These are phyloP conservation scores for Eucalyptus sp. DNA, from an alignment of 345 rosid species.

Conservation along the genomic window DNA sequence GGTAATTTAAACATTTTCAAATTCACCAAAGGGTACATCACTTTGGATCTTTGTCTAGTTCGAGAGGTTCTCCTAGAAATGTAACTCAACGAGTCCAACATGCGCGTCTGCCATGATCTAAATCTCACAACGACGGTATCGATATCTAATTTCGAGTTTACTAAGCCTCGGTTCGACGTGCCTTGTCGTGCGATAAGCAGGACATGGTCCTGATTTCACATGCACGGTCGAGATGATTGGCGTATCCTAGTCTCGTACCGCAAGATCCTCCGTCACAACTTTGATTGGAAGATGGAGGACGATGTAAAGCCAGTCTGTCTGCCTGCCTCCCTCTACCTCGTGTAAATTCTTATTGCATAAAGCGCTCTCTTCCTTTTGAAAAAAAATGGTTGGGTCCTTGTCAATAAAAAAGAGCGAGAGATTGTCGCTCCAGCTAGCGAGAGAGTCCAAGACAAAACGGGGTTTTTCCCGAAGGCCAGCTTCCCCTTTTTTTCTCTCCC, in stretches of 20 bases:
- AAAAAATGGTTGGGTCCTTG: background rate
- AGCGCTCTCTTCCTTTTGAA: background rate
- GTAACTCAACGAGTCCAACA: background rate
- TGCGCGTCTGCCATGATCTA: background rate
- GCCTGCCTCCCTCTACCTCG: background rate
- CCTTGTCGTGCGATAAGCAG: accelerated
- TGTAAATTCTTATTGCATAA: background rate
- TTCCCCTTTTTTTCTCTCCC: background rate
- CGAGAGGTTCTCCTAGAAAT: background rate
- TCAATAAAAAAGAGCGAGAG: background rate
- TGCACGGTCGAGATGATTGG: background rate
- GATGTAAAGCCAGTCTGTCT: background rate
- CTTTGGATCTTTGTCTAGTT: background rate
- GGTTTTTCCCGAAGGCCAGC: background rate
- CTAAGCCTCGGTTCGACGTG: accelerated
- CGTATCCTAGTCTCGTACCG: background rate
- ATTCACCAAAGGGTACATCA: background rate
- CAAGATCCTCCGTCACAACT: background rate
- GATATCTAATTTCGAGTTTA: background rate
- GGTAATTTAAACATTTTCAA: background rate
- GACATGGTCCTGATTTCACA: background rate
- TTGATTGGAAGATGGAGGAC: background rate
- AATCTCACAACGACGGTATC: background rate
- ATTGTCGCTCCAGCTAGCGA: background rate
- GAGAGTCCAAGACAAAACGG: background rate